Evolutionary conservation across 2,329 filamentous ascomycete species (phyloP).

Genomic region (Bipolaris sorokiniana): DNA sequence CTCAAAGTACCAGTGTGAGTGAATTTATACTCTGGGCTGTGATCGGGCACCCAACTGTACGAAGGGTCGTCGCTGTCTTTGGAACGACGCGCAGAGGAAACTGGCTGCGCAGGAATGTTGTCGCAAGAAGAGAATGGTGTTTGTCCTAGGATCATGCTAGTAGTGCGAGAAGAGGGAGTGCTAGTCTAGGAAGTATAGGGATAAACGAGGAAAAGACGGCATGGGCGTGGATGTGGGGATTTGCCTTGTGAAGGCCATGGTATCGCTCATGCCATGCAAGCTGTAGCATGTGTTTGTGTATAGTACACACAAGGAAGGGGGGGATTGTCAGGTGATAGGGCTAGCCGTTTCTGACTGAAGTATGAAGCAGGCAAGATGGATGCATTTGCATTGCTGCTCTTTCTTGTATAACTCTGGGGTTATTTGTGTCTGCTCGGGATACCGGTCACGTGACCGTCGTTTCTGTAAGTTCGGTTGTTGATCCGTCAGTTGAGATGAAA

Average conservation of each 20-base stretch:
- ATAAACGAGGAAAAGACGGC: slow-evolving; percentile 12
- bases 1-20: slow-evolving; percentile 28
- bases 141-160: slow-evolving; percentile 25
- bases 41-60: slow-evolving; percentile 13
- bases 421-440: too few species aligned
- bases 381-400: too few species aligned
- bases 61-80: slow-evolving; percentile 18
- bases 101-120: slow-evolving; percentile 12
- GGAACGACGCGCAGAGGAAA: slow-evolving; percentile 6
- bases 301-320: neutral
- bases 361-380: neutral
- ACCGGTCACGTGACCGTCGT: too few species aligned
- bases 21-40: slow-evolving; percentile 23
- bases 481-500: too few species aligned
- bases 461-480: too few species aligned
- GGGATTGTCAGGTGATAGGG: neutral
- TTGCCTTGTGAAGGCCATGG: neutral
- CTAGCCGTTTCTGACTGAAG: neutral
- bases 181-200: slow-evolving; percentile 16
- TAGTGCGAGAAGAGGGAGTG: slow-evolving; percentile 13
- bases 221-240: slow-evolving; percentile 4
- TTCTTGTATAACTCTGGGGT: too few species aligned
- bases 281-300: neutral
- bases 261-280: neutral
- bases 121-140: slow-evolving; percentile 16